A percentile compares a stretch with the other conserved stretches of the same genome.
These are phyloP conservation scores for Albugo laibachii DNA, from an alignment of 352 stramenopile species.

Conservation along the genomic window DNA sequence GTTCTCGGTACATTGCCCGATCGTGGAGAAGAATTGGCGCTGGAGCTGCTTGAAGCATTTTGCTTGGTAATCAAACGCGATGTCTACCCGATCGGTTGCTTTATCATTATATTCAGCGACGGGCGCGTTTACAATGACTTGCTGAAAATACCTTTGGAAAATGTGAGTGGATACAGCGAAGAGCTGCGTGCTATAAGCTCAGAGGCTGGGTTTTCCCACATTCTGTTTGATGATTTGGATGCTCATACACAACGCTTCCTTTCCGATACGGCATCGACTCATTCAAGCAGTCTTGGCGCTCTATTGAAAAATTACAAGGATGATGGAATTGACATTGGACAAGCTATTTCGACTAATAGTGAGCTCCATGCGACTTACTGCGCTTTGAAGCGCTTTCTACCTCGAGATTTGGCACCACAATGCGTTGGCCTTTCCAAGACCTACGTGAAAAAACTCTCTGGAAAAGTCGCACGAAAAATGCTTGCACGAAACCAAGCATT, in stretches of 20 bases:
- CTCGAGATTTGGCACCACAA: background rate
- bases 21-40: constrained; percentile 4
- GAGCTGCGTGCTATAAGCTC: constrained; percentile 2
- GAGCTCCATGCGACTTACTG: background rate
- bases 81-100: constrained; percentile 1
- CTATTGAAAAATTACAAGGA: constrained; percentile 1
- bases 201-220: constrained; percentile 1
- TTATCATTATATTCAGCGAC: constrained; percentile 6
- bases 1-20: constrained; percentile 3
- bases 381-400: constrained; percentile 2
- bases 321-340: constrained; percentile 1
- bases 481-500: constrained; percentile 5
- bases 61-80: background rate
- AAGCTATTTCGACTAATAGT: background rate
- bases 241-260: background rate
- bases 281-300: background rate
- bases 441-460: background rate
- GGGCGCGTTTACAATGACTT: constrained; percentile 6
- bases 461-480: constrained; percentile 2
- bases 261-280: background rate
- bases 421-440: constrained; percentile 2
- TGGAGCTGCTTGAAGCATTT: constrained; percentile 3
- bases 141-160: background rate
- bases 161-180: constrained; percentile 1
- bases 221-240: constrained; percentile 2